A percentile compares a stretch with the other conserved stretches of the same genome.
phyloP scores from a whole-genome alignment of 1,284 basidiomycete genomes.

The Neolentinus lepideus region DNA sequence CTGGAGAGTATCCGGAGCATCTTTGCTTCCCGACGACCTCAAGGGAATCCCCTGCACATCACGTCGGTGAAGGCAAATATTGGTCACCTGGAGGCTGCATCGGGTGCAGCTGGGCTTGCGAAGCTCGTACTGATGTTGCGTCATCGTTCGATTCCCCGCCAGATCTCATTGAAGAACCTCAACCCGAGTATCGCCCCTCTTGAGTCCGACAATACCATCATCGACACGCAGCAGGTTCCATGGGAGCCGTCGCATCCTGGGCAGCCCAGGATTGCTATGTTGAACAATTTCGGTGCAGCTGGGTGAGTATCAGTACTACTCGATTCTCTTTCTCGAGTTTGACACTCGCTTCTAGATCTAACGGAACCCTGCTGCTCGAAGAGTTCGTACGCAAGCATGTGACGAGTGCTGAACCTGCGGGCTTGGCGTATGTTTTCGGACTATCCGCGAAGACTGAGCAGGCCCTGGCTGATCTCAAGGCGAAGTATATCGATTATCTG shows the following conservation, averaged over 20 bases:
- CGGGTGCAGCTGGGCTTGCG: slow-evolving; percentile 61
- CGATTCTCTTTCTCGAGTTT: neutral
- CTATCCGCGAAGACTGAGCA: slow-evolving; percentile 49
- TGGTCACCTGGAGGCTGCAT: slow-evolving; percentile 70
- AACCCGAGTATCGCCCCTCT: slow-evolving; percentile 50
- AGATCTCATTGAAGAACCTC: slow-evolving; percentile 48
- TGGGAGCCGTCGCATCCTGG: slow-evolving; percentile 35
- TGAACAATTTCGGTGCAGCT: slow-evolving; percentile 72
- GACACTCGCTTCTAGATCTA: slow-evolving; percentile 30
- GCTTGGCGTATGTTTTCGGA: slow-evolving; percentile 36
- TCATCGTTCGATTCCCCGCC: slow-evolving; percentile 45
- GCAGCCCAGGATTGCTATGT: slow-evolving; percentile 40
- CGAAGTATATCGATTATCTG: slow-evolving; percentile 40
- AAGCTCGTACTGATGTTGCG: slow-evolving; percentile 66
- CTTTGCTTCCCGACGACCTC: slow-evolving; percentile 33
- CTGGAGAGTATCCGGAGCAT: slow-evolving; percentile 54
- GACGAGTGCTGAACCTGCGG: neutral
- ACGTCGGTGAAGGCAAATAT: slow-evolving; percentile 68
- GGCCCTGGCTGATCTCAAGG: slow-evolving; percentile 40
- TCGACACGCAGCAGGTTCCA: slow-evolving; percentile 30
- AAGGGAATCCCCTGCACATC: slow-evolving; percentile 48
- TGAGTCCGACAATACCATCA: slow-evolving; percentile 39
- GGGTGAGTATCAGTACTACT: slow-evolving; percentile 24
- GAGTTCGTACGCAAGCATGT: slow-evolving; percentile 22
- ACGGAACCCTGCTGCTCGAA: slow-evolving; percentile 53